Evolutionary conservation across 768 basidiomycete species (phyloP), one percentile per base, ranked within the genome.

Genomic region (Grammothele lineata): DNA sequence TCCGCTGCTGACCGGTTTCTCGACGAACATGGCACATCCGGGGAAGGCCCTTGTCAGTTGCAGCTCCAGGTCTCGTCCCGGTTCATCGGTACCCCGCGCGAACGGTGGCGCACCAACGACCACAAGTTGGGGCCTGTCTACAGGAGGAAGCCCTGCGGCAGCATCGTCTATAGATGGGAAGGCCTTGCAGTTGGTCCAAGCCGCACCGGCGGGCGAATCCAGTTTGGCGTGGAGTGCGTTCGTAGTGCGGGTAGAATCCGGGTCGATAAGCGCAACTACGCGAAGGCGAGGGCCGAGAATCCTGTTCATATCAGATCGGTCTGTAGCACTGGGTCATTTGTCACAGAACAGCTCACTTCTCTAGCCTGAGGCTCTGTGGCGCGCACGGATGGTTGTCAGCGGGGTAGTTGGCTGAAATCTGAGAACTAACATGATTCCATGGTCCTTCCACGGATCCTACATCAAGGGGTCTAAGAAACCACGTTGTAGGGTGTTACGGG

Each of bases 251-350:
- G 57, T 60, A 27, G 56, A 43, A 37, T 66, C 65, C 15, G 73
- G 70, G 58, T 78, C 76, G 50, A 78, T 64, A 25, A 78, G 59
- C 8, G 66, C 75, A 38, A 73, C 62, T 25, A 78, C 71, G 47
- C 72, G 72, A 52, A 78, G 69, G 34, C 73, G 65, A 7, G 70
- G 62, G 32, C 72, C 71, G 25, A 77, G 66, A 56, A 76, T 72
- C 59, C 71, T 60, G 46, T 14, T n/a, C n/a, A n/a, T n/a, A n/a
- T n/a, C n/a, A n/a, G 27, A 30, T 30, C 27, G 27, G 8, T 7
- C 27, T 14, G 27, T n/a, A n/a, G 27, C 27, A 30, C 27, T 7
- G 7, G 27, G 27, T 7, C 8, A 30, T 7, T 14, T 30, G 27
- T 7, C 8, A 30, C 27, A 14, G 14, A 14, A 30, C 27, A 14